Evolutionary conservation across 2,329 filamentous ascomycete genomes (phyloP), one percentile per base, ranked within the genome.

Genomic region (Diplodia mutila): DNA sequence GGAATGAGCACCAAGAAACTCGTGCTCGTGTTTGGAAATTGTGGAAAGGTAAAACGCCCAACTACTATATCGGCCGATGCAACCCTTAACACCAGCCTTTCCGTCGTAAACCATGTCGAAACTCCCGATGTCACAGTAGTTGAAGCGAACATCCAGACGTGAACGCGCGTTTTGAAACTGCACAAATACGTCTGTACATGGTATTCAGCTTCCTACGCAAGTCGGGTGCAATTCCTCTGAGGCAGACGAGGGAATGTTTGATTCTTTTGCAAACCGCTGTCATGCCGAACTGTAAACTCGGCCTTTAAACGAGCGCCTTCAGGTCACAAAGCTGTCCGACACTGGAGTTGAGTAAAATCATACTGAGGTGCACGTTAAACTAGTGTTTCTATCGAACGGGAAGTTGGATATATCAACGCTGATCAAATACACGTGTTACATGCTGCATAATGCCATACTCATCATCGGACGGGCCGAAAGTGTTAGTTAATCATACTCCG

Each of bases 1-100:
- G 25, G 32, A 3, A 61, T 61, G 25, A 14, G 39, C 27, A 14
- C 59, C 59, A 23, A 51, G 29, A 32, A 59, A 46, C 14, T n/a
- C 55, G 42, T n/a, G 42, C 37, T 63, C 59, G 59, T 63, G 59
- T 63, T 21, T 48, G 59, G 59, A 63, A 37, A 63, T 63, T 63
- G 55, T 25, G 18, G n/a, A 34, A 48, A 55, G n/a, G 42, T 6
- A 23, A 37, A 51, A 46, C 42, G 25, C 29, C 34, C 59, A 23
- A 37, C 46, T 42, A 37, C 46, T 42, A 37, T 16, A 32, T 52
- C 59, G 59, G 29, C 46, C 59, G 29, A 51, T 63, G 34, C 29
- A 25, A 29, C 16, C 27, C 21, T 6, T 29, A 18, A n/a, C 25
- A 51, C 39, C 27, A 49, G 39, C 32, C 29, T 3, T 32, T 11